Evolutionary conservation across 352 stramenopile genomes (phyloP).

Genomic region (Phytophthora foliorum): DNA sequence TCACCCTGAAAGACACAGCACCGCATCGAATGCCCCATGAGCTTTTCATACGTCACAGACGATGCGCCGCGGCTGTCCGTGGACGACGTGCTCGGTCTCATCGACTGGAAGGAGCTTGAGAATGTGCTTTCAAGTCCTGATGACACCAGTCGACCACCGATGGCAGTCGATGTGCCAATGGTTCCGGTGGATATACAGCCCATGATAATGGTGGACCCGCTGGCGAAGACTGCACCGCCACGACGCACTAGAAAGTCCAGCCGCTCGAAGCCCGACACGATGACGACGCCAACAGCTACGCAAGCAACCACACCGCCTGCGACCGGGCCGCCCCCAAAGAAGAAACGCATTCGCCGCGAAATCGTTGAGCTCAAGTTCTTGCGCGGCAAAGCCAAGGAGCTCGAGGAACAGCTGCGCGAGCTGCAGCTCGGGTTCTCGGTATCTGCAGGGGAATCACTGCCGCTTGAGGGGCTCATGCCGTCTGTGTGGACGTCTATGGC

Average conservation of each 20-base stretch:
- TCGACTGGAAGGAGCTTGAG: slow-evolving; percentile 49
- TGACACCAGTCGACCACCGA: slow-evolving; percentile 20
- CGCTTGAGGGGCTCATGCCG: slow-evolving; percentile 19
- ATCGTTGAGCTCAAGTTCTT: slow-evolving; percentile 47
- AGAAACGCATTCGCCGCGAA: slow-evolving; percentile 42
- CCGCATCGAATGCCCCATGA: slow-evolving; percentile 36
- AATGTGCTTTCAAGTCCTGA: slow-evolving; percentile 34
- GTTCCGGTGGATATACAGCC: slow-evolving; percentile 15
- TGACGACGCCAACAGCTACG: slow-evolving; percentile 10
- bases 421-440: slow-evolving; percentile 27
- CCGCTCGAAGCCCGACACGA: slow-evolving; percentile 4
- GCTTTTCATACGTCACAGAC: slow-evolving; percentile 34
- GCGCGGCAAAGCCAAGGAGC: slow-evolving; percentile 42
- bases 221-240: slow-evolving; percentile 13
- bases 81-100: slow-evolving; percentile 39
- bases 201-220: neutral
- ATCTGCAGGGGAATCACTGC: slow-evolving; percentile 1
- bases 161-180: slow-evolving; percentile 10
- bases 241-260: slow-evolving; percentile 11
- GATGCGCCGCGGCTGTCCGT: slow-evolving; percentile 39
- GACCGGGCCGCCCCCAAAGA: slow-evolving; percentile 27
- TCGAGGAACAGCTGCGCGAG: slow-evolving; percentile 38
- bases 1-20: slow-evolving; percentile 25
- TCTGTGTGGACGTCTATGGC: slow-evolving; percentile 41
- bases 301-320: neutral